Base-by-base conservation (phyloP, 768 basidiomycete species). In the Russula compacta region DNA sequence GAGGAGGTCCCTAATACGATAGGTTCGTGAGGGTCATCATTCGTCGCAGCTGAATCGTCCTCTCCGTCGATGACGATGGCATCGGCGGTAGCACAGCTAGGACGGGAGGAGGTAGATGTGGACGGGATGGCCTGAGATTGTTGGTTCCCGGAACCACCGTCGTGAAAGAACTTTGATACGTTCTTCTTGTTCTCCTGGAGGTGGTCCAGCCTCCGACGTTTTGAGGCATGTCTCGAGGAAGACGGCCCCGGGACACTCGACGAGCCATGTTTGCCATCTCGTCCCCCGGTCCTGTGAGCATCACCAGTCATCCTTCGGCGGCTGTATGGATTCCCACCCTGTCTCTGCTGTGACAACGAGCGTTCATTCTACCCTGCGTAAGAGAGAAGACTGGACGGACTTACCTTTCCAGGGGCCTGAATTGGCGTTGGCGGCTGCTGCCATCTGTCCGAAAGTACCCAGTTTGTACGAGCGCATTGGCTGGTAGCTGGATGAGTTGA, bases 41-140 rank as follows among this genome's bases (percentile, higher is more conserved):
- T 38, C 24, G 43, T 21, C 14, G 24, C 24, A 15, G 42, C 19
- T 12, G 24, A 4, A 35, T 61, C 60, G 38, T 57, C 55, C 24
- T 56, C 58, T 38, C 9, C 54, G 43, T 56, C 60, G 38, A 61
- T 52, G 43, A 52, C 12, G n/a, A 57, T 57, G 14, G 55, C 14
- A 0, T 61, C 55, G 17, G 53, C 6, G n/a, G 42, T 14, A 21
- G 43, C 11, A 24, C 17, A 12, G 51, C 2, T 24, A 4, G 12
- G 24, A 36, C 21, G 43, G 19, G 43, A 17, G 33, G 60, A 56
- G 2, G 40, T 42, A 10, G 60, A 56, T 14, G 53, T 14, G 15
- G 54, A 61, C 10, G 49, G 29, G 14, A 21, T 6, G 42, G 15
- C 44, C 19, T 24, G 50, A 36, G 56, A 1, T 38, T 3, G 29